Base-by-base conservation (phyloP, 2,329 filamentous ascomycete species). In the Fusarium sp. region DNA sequence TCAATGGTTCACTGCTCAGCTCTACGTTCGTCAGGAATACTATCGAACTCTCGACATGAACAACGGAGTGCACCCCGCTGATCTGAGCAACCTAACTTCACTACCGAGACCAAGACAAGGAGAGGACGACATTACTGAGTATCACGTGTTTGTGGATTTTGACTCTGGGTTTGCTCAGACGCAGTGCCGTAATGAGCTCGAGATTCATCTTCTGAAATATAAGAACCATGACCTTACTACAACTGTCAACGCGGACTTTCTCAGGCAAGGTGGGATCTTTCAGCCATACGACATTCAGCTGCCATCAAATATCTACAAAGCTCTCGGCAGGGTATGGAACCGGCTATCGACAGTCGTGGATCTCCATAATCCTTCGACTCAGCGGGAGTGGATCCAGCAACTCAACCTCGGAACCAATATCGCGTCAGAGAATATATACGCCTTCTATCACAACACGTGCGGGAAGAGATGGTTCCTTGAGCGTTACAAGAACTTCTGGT, bases 1-100 rank as follows among this genome's bases (percentile, higher is more conserved):
- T 21, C 71, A 74, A 54, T 62, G 51, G 31, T 74, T 69, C 57
- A 57, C 67, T n/a, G 53, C 61, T 7, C 63, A 54, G n/a, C 21
- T 72, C 14, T 70, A 71, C 15, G 70, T 60, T 7, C 65, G 66
- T 2, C 71, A 74, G 47, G 70, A 74, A 49, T 67, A 67, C n/a
- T 57, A 71, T 28, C 49, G 71, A n/a, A 38, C 57, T 14, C 42
- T 69, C 13, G 51, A 67, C 19, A 24, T 67, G 13, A 65, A 55
- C 1, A 42, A 40, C 21, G 67, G 62, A 33, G 21, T 47, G 15
- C 57, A 57, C 31, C 67, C 65, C 3, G 43, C 36, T 3, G 63
- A 64, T 36, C 70, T 65, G 52, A 72, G 58, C 57, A 84, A 83
- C 38, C 49, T 55, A 10, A 31, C 52, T 0, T 45, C 52, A 28